Evolutionary conservation across 805 yeast species (phyloP), one percentile per base, ranked within the genome.

Genomic region (Candida insectorum): DNA sequence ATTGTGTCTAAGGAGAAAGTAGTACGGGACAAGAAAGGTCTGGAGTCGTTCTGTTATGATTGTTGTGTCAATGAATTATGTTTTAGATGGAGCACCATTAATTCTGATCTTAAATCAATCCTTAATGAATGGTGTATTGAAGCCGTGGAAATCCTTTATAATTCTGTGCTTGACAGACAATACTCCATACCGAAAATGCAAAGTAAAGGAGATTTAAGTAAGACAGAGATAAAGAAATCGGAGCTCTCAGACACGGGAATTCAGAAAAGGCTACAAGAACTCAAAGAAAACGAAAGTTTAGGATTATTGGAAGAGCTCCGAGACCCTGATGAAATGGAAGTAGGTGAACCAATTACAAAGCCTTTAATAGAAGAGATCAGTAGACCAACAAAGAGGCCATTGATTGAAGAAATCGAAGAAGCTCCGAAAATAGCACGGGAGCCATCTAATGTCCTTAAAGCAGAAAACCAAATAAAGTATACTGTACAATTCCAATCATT

Each of bases 51-150:
- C 26, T 88, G 85, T 2, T 77, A 77, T 47, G 96, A 88, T 54
- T 88, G 96, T 56, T 79, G 89, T 30, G 73, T 87, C 37, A 79
- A 85, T 51, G 68, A 75, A 6, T 60, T 59, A 22, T 77, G 88
- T 30, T 69, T 80, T 60, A 60, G 63, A 26, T 80, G 89, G 81
- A 70, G 80, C 20, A 65, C 73, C 26, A 46, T 69, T 25, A 81
- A 80, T 42, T 44, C 60, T 1, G 83, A 83, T 31, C 65, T 87
- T 35, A 66, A 77, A 39, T 68, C 77, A 29, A 80, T 87, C 10
- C 52, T 85, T 30, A 73, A 83, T 5, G 95, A 86, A 51, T 86
- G 95, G 83, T 81, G 95, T 48, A 54, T 87, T 25, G 95, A 86
- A 50, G 73, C 88, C 8, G 77, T 85, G 3, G 96, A 86, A 52